phyloP scores from a whole-genome alignment of 139 green algal species.

The Asterochloris erici region DNA sequence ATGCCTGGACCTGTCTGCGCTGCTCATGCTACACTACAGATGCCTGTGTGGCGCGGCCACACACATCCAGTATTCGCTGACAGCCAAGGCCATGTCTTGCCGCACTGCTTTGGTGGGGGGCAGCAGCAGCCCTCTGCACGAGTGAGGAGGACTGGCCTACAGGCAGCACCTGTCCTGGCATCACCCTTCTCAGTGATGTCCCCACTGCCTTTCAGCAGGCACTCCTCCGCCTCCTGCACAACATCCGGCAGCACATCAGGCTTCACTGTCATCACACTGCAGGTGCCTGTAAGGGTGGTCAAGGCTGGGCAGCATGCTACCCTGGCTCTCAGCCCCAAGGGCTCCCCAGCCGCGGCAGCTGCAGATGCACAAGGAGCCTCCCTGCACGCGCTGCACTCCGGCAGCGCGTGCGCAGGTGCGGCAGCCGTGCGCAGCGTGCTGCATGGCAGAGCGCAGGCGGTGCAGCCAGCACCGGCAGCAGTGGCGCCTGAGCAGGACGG shows the following conservation, averaged over 20 bases:
- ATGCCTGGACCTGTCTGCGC: conserved; percentile 20
- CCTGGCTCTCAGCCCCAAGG: conserved; percentile 25
- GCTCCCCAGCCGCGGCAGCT: not conserved
- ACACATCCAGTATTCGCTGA: too few relatives aligned
- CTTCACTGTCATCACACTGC: not conserved
- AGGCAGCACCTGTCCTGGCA: not conserved
- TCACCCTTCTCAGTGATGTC: not conserved
- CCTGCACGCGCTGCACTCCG: not conserved
- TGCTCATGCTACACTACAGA: not conserved
- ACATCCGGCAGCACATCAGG: not conserved
- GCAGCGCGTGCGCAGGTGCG: not conserved
- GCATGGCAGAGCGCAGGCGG: not conserved
- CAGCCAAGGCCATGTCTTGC: too few relatives aligned
- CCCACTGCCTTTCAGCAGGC: not conserved
- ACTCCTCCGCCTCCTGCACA: not conserved
- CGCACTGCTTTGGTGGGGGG: too few relatives aligned
- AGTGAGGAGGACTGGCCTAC: not conserved
- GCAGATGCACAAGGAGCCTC: conserved; percentile 3
- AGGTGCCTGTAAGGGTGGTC: conserved; percentile 55
- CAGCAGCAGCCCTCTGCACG: not conserved
- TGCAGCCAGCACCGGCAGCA: not conserved
- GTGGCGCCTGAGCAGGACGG: too few relatives aligned
- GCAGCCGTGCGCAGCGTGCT: not conserved
- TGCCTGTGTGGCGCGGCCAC: too few relatives aligned
- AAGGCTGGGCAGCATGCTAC: conserved; percentile 61